Percentiles rank a stretch among this genome's conserved stretches.
phyloP scores from a whole-genome alignment of 345 rosid genomes.

The Salix koriyanagi region DNA sequence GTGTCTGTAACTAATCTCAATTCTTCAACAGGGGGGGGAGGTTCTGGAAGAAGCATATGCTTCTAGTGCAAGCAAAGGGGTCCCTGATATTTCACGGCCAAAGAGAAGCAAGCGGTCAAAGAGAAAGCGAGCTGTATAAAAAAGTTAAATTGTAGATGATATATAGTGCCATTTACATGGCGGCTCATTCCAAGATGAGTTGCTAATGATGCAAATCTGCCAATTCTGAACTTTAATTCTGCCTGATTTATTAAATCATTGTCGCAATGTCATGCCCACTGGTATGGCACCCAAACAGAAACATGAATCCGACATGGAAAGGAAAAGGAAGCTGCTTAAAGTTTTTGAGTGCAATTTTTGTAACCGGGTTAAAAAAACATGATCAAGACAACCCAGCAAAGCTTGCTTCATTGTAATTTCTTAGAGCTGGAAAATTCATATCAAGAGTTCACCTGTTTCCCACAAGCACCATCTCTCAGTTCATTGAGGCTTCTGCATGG shows the following conservation, averaged over 20 bases:
- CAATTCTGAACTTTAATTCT: slow-evolving; percentile 3
- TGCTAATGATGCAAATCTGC: slow-evolving; percentile 16
- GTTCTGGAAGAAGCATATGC: slow-evolving; percentile 69
- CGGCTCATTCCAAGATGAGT: slow-evolving; percentile 28
- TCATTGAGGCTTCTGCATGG: neutral
- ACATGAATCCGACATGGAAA: neutral
- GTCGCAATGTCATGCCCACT: neutral
- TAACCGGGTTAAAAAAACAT: neutral
- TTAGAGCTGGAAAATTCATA: neutral
- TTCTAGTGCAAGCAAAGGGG: slow-evolving; percentile 50
- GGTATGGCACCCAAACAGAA: neutral
- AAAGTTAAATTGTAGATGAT: slow-evolving; percentile 26
- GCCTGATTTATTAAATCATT: slow-evolving; percentile 9
- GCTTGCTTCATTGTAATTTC: neutral
- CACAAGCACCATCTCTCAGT: neutral
- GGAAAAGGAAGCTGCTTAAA: neutral
- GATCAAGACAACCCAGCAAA: neutral
- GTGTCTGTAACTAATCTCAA: slow-evolving; percentile 8
- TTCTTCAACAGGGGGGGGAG: slow-evolving; percentile 53
- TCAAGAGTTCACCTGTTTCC: neutral
- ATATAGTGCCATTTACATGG: slow-evolving; percentile 39
- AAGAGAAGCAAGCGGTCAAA: slow-evolving; percentile 88
- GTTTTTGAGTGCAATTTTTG: neutral
- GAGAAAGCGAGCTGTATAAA: slow-evolving; percentile 74
- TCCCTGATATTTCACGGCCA: slow-evolving; percentile 57